These are phyloP conservation scores for Backusella mclennaniae DNA, from an alignment of 192 early-diverging fungal genomes.

Conservation along the genomic window DNA sequence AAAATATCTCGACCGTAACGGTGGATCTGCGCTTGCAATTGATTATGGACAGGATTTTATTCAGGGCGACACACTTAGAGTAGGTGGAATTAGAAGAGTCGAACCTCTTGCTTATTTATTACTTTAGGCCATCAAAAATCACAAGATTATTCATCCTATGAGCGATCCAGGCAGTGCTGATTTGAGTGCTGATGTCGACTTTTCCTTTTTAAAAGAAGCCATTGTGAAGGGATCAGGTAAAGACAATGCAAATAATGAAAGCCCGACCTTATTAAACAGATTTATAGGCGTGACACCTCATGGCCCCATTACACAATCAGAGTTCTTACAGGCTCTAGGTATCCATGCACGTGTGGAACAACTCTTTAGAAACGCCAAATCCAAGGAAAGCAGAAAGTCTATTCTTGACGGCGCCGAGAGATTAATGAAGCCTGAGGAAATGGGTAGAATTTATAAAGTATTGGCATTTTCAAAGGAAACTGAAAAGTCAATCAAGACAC, in stretches of 20 bases:
- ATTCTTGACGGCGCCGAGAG: conserved; percentile 73
- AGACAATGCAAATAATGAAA: not conserved
- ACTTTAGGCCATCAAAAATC: conserved; percentile 73
- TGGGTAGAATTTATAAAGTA: conserved; percentile 89
- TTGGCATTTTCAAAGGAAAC: conserved; percentile 47
- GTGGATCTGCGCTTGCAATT: conserved; percentile 74
- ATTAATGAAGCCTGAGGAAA: conserved; percentile 69
- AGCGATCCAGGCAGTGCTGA: conserved; percentile 81
- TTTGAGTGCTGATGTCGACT: conserved; percentile 93
- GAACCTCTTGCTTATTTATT: conserved; percentile 7
- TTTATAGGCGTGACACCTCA: conserved; percentile 39
- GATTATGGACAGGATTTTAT: conserved; percentile 90
- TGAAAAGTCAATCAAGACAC: not conserved
- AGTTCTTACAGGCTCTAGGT: conserved; percentile 77
- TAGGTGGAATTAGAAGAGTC: not conserved
- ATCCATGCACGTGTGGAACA: conserved; percentile 72
- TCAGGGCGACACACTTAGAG: conserved; percentile 67
- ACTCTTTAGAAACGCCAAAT: conserved; percentile 58
- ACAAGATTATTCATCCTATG: conserved; percentile 80
- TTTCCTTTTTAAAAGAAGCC: conserved; percentile 66
- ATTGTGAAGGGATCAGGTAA: conserved; percentile 32
- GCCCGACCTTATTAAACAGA: not conserved
- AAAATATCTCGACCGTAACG: conserved; percentile 59
- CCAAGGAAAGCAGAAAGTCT: conserved; percentile 49
- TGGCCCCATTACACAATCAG: conserved; percentile 81